Percentiles rank a stretch among this genome's conserved stretches.
phyloP scores from a whole-genome alignment of 345 rosid genomes.

The Syzygium aromaticum region DNA sequence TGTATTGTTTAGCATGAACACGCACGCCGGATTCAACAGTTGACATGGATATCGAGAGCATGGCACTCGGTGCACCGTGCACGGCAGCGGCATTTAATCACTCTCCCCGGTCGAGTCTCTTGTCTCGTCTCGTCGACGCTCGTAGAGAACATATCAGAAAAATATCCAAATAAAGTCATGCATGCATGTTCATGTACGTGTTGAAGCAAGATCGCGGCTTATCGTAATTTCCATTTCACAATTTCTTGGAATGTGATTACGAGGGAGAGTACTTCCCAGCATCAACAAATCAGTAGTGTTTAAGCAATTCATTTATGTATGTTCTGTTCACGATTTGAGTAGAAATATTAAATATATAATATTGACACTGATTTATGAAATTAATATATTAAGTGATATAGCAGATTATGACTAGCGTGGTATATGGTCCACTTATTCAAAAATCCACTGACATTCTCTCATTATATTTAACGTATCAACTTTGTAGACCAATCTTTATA shows the following conservation, averaged over 20 bases:
- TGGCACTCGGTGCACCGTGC: background rate
- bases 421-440: background rate
- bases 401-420: background rate
- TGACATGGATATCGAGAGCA: background rate
- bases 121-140: background rate
- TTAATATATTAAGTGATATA: background rate
- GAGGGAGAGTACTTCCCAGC: background rate
- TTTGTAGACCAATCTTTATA: background rate
- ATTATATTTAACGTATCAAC: background rate
- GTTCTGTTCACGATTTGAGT: background rate
- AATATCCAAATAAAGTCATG: background rate
- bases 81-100: background rate
- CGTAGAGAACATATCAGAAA: background rate
- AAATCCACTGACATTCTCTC: background rate
- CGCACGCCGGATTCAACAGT: background rate
- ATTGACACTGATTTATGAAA: background rate
- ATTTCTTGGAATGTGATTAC: background rate
- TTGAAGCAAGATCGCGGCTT: background rate
- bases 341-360: background rate
- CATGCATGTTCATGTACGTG: background rate
- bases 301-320: background rate
- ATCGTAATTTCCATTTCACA: background rate
- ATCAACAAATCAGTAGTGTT: background rate
- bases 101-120: background rate
- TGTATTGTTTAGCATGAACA: background rate